Evolutionary conservation across 2,329 filamentous ascomycete genomes (phyloP).

Genomic region (Paecilomyces niveus): DNA sequence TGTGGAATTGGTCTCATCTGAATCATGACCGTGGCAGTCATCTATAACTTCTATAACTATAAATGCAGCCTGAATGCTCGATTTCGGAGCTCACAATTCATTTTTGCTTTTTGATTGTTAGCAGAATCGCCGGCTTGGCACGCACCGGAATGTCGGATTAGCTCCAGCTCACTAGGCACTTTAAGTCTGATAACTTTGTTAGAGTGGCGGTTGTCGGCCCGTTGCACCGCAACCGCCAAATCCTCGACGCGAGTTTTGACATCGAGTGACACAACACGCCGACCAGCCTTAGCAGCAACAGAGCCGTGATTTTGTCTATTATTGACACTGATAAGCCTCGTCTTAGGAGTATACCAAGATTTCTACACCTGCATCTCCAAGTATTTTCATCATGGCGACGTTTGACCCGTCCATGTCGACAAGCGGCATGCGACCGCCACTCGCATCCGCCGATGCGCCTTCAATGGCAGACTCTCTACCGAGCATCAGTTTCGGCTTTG

Average conservation of each 20-base stretch:
- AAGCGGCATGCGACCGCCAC: constrained; percentile 45
- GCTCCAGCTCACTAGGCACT: neutral
- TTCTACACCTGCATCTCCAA: neutral
- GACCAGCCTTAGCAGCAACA: neutral
- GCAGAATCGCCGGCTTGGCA: neutral
- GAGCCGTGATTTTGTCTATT: neutral
- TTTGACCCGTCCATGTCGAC: constrained; percentile 54
- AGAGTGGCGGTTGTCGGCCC: neutral
- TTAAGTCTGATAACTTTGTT: neutral
- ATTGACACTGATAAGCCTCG: constrained; percentile 11
- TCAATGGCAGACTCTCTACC: constrained; percentile 66
- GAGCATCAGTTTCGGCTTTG: constrained; percentile 90
- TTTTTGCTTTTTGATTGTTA: neutral
- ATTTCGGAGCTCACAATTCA: neutral
- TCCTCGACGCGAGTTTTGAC: neutral
- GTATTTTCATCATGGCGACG: neutral
- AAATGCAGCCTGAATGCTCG: neutral
- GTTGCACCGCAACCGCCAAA: constrained; percentile 25
- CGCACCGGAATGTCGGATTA: neutral
- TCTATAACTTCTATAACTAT: neutral
- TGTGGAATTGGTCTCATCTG: neutral
- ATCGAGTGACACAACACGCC: neutral
- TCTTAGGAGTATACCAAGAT: neutral
- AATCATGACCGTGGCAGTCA: neutral
- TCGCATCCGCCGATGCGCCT: constrained; percentile 45